Evolutionary conservation across 768 basidiomycete genomes (phyloP).

Genomic region (Leccinum longicurvipes): DNA sequence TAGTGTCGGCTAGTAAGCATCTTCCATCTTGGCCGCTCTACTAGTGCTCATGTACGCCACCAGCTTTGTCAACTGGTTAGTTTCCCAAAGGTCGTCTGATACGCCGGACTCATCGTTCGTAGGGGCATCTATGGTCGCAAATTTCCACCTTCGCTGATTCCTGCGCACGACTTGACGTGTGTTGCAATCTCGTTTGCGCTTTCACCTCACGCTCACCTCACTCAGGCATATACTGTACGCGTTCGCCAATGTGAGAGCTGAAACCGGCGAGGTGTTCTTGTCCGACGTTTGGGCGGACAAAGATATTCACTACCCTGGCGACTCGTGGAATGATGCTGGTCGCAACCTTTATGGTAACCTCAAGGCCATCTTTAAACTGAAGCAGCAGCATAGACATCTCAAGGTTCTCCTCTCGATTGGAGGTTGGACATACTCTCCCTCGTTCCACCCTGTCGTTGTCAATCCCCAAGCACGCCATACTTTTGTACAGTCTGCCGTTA

Average conservation of each 20-base stretch:
- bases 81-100: constrained; percentile 5
- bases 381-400: constrained; percentile 79
- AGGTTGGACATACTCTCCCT: constrained; percentile 91
- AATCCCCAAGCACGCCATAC: constrained; percentile 56
- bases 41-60: constrained; percentile 4
- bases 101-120: constrained; percentile 5
- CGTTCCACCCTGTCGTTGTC: constrained; percentile 80
- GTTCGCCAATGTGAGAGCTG: constrained; percentile 83
- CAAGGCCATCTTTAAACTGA: constrained; percentile 89
- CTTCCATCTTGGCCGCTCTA: constrained; percentile 3
- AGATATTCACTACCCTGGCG: constrained; percentile 94
- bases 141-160: constrained; percentile 83
- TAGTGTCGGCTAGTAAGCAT: constrained; percentile 77
- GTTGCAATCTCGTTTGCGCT: constrained; percentile 23
- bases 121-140: constrained; percentile 97
- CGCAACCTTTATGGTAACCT: constrained; percentile 94
- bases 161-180: constrained; percentile 81
- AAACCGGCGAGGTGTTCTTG: constrained; percentile 81
- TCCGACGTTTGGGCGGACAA: constrained; percentile 95
- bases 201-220: constrained; percentile 4
- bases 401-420: constrained; percentile 87
- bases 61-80: constrained; percentile 78
- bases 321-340: constrained; percentile 91
- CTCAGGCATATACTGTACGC: constrained; percentile 85
- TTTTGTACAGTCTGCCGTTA: constrained; percentile 80